These are phyloP conservation scores for Cercospora beticola DNA, from an alignment of 2,329 filamentous ascomycete species.

Conservation along the genomic window DNA sequence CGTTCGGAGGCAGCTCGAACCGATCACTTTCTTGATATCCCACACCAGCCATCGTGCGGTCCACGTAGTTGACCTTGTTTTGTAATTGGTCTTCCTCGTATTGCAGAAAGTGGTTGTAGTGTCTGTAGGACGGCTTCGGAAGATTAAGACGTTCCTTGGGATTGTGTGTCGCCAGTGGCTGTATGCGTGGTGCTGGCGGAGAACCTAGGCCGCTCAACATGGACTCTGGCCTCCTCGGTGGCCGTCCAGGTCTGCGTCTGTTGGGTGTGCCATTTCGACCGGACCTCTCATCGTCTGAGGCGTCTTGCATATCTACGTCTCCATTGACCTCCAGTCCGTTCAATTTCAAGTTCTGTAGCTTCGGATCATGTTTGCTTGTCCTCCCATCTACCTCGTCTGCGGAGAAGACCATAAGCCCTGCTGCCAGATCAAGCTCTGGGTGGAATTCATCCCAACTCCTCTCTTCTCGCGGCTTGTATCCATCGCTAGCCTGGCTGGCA, in stretches of 20 bases:
- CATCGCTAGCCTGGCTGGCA: conserved; percentile 84
- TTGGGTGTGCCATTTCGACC: conserved; percentile 23
- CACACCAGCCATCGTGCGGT: conserved; percentile 92
- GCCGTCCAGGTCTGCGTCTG: conserved; percentile 63
- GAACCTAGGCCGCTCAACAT: conserved; percentile 62
- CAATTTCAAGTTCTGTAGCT: conserved; percentile 41
- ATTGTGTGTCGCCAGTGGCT: conserved; percentile 77
- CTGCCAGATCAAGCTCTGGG: conserved; percentile 87
- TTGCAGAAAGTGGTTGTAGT: conserved; percentile 73
- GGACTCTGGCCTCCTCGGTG: conserved; percentile 61
- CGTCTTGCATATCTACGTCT: conserved; percentile 32
- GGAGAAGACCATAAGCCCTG: conserved; percentile 72
- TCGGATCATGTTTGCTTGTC: conserved; percentile 42
- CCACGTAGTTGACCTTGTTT: conserved; percentile 80
- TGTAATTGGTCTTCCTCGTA: conserved; percentile 84
- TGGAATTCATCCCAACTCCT: conserved; percentile 98
- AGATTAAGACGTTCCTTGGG: conserved; percentile 77
- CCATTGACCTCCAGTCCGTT: conserved; percentile 28
- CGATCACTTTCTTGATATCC: conserved; percentile 95
- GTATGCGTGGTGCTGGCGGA: conserved; percentile 62
- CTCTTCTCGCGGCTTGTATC: conserved; percentile 96
- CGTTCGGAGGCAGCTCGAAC: conserved; percentile 74
- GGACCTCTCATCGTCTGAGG: conserved; percentile 3
- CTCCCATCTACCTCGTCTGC: conserved; percentile 83
- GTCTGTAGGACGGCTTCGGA: conserved; percentile 71